phyloP scores from a whole-genome alignment of 768 basidiomycete genomes.

The Calocybe indica region DNA sequence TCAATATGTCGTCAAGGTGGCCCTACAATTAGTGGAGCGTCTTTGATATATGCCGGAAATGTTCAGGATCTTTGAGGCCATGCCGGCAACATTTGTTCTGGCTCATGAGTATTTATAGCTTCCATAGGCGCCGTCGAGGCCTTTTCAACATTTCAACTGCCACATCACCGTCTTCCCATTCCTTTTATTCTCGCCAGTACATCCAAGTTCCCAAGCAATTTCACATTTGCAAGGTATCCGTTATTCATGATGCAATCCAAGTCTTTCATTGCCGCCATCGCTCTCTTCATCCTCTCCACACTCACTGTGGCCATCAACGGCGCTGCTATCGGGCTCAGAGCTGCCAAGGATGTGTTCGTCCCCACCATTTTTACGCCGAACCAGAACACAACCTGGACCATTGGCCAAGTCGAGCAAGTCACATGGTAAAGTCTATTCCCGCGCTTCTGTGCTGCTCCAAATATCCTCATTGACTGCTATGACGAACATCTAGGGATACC shows the following conservation, averaged over 20 bases:
- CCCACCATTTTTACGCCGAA: slow-evolving; percentile 23
- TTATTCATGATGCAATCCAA: slow-evolving; percentile 14
- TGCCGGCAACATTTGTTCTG: no score
- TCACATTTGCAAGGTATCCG: no score
- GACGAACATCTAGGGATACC: slow-evolving; percentile 25
- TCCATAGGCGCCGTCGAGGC: no score
- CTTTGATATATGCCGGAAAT: no score
- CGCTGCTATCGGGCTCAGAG: slow-evolving; percentile 14
- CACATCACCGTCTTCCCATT: slow-evolving; percentile 1
- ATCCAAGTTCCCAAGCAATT: no score
- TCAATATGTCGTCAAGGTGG: no score
- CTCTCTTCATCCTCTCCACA: slow-evolving; percentile 18
- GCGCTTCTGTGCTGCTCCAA: background rate
- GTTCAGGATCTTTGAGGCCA: no score
- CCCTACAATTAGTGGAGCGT: no score
- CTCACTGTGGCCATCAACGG: slow-evolving; percentile 4
- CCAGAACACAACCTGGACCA: slow-evolving; percentile 19
- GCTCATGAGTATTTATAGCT: no score
- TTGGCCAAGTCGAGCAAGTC: slow-evolving; percentile 19
- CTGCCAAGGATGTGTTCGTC: slow-evolving; percentile 22
- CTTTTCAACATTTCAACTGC: background rate
- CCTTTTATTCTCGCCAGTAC: slow-evolving; percentile 4
- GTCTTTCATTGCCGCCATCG: slow-evolving; percentile 17
- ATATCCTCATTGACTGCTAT: background rate
- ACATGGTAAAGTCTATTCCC: slow-evolving; percentile 18